These are phyloP conservation scores for Fraxinus ornus DNA, from an alignment of 305 asterid species.

Conservation along the genomic window DNA sequence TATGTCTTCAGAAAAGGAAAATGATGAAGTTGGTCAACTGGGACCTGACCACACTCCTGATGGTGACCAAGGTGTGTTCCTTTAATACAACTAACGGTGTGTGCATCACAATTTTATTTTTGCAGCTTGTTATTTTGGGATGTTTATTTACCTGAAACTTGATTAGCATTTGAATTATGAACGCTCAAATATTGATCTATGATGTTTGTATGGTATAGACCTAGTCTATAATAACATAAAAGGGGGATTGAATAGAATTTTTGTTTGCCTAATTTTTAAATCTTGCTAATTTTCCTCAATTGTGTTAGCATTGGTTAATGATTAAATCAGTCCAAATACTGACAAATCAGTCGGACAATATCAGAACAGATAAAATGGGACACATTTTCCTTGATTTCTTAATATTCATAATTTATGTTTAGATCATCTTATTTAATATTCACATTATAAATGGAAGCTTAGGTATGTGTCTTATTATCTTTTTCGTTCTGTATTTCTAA, in stretches of 20 bases:
- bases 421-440: neutral
- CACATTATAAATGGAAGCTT: neutral
- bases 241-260: neutral
- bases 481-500: neutral
- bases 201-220: neutral
- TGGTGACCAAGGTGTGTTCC: conserved; percentile 51
- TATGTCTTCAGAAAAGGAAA: conserved; percentile 49
- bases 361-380: neutral
- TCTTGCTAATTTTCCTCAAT: neutral
- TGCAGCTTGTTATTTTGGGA: neutral
- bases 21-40: conserved; percentile 42
- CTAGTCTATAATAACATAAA: neutral
- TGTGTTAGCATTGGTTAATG: neutral
- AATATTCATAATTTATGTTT: neutral
- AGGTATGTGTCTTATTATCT: neutral
- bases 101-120: conserved; percentile 8
- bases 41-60: conserved; percentile 36
- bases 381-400: neutral
- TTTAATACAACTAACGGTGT: neutral
- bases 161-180: neutral
- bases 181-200: neutral
- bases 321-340: neutral
- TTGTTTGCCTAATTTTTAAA: neutral
- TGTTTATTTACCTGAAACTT: neutral
- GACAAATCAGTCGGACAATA: neutral